A percentile compares a stretch with the other conserved stretches of the same genome.
Conservation (phyloP, 768 basidiomycete genomes). For the Leccinum subgranulosum region DNA sequence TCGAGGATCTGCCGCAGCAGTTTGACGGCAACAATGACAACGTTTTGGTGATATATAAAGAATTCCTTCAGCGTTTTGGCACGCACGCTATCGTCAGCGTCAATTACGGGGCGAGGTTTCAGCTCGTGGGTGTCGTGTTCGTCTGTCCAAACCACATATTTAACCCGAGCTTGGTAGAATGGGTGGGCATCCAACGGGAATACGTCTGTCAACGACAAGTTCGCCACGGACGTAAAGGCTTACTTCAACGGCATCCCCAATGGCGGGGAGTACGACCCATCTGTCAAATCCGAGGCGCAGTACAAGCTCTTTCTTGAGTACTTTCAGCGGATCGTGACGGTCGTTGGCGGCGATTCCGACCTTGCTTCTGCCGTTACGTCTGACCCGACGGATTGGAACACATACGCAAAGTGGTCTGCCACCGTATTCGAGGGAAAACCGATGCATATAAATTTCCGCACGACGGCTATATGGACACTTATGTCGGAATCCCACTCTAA, state of each 20-base stretch:
- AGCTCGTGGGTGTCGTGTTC: neutral
- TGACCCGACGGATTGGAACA: neutral
- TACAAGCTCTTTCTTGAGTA: constrained; percentile 4
- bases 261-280: constrained; percentile 1
- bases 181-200: constrained; percentile 1
- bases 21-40: neutral
- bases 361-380: neutral
- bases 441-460: constrained; percentile 1
- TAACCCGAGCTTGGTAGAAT: neutral
- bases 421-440: neutral
- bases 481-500: neutral
- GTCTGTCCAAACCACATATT: neutral
- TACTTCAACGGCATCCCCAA: constrained; percentile 3
- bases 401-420: neutral
- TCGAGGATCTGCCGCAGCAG: neutral
- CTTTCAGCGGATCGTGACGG: constrained; percentile 4
- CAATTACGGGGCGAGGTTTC: constrained; percentile 5
- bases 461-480: constrained; percentile 2
- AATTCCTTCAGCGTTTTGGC: constrained; percentile 1
- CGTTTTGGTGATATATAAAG: neutral
- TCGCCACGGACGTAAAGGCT: constrained; percentile 1
- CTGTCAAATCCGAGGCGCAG: constrained; percentile 4
- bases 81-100: neutral
- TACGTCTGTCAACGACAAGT: neutral
- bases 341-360: neutral